These are phyloP conservation scores for Acanthamoeba healyi DNA, from an alignment of 208 protist genomes.

Conservation along the genomic window DNA sequence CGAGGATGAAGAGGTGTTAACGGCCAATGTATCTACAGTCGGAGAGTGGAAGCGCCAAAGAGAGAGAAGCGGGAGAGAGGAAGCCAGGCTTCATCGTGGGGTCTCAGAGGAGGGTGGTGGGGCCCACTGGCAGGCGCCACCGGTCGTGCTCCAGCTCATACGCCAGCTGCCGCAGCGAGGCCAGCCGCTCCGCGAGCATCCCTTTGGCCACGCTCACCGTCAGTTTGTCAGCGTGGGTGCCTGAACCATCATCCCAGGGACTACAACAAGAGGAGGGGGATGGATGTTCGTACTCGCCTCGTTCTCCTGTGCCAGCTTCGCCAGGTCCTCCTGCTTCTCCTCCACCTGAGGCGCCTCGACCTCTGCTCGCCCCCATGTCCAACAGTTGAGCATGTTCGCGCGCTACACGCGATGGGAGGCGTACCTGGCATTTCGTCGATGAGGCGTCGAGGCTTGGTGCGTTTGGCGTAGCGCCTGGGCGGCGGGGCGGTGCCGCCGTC, in stretches of 20 bases:
- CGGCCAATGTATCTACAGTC: not conserved
- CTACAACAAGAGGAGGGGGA: not conserved
- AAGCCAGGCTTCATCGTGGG: no score
- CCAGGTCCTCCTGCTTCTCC: not conserved
- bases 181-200: not conserved
- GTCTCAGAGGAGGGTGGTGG: not conserved
- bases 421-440: constrained; percentile 3
- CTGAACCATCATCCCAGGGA: not conserved
- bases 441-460: constrained; percentile 4
- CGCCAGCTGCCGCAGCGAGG: not conserved
- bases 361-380: no score
- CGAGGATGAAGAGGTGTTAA: no score
- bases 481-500: no score
- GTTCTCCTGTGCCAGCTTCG: not conserved
- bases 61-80: not conserved
- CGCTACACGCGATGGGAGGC: not conserved
- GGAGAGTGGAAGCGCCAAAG: not conserved
- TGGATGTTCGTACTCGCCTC: not conserved
- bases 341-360: not conserved
- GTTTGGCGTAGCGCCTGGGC: not conserved
- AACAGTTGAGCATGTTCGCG: not conserved
- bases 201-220: not conserved
- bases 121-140: not conserved
- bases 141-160: constrained; percentile 31
- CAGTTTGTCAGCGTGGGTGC: no score